Evolutionary conservation across 371 early-diverging fungal genomes (phyloP).

Genomic region (Conidiobolus incongruus): DNA sequence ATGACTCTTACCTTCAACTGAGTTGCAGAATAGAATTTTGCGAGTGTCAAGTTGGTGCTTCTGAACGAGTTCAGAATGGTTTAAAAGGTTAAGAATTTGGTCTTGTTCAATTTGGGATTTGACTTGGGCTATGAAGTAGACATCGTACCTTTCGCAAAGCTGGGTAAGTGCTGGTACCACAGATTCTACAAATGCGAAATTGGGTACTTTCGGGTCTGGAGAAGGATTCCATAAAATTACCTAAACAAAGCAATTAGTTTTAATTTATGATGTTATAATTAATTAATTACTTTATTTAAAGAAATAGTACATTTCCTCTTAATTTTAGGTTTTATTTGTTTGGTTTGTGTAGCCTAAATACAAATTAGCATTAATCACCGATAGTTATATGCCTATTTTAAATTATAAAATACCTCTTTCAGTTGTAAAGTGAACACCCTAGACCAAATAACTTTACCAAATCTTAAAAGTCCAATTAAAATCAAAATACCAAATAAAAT

Average conservation of each 20-base stretch:
- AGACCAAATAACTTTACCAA: no score
- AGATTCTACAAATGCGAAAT: conserved; percentile 24
- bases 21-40: conserved; percentile 23
- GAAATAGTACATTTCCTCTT: no score
- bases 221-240: conserved; percentile 32
- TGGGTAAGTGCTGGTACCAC: conserved; percentile 13
- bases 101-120: conserved; percentile 16
- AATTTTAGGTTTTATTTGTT: no score
- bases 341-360: no score
- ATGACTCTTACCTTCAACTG: conserved; percentile 24
- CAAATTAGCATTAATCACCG: no score
- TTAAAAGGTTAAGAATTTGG: conserved; percentile 18
- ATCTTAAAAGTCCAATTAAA: no score
- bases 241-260: conserved; percentile 10
- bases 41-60: conserved; percentile 18
- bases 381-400: no score
- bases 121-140: conserved; percentile 20
- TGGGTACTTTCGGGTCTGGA: conserved; percentile 22
- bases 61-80: conserved; percentile 15
- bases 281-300: no score
- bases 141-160: conserved; percentile 15
- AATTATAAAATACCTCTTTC: no score
- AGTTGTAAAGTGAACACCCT: no score
- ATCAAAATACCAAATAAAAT: no score
- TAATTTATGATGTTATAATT: no score